Base-by-base conservation (phyloP, 306 rosid genomes). In the Corylus heterophylla region DNA sequence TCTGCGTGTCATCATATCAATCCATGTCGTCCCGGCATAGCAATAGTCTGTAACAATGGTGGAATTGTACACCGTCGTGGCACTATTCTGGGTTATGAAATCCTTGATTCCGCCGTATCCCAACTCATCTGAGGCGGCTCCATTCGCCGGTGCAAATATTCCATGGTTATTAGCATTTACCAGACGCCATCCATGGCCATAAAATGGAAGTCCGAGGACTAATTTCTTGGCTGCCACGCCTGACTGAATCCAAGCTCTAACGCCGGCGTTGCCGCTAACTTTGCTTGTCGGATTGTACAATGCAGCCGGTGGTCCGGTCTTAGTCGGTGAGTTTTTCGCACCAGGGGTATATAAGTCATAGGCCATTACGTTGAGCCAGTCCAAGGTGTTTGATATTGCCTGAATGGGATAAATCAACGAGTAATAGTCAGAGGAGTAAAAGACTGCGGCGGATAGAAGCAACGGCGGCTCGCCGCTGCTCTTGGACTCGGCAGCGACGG, bases 21-120 rank as follows among this genome's bases (percentile, higher is more conserved):
- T 86, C 89, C 89, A 86, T 22, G 83, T 86, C 12, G 80, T 79
- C 79, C 84, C 86, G 22, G 76, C 52, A 69, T 82, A 83, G 55
- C 85, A 80, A 55, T 76, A 83, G 75, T 80, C 25, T 27, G 82
- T 69, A 12, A 86, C 84, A 31, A 76, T 42, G 1, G 62, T 61
- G 5, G 68, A 25, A 80, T 79, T 67, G 62, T 45, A 78, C 76
- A 54, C 75, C 2, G 78, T 27, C 12, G 4, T 14, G 9, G n/a
- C 75, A 5, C 49, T 55, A 20, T 78, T 81, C 4, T 50, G 1
- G 75, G 47, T 48, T 48, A 80, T 80, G 52, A 78, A 83, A 27
- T 7, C 62, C 29, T 27, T 80, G 10, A 86, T 83, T 45, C 63
- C 58, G 37, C 13, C 58, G 58, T 80, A 86, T 2, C 44, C 18